Evolutionary conservation across 805 yeast species (phyloP), one percentile per base, ranked within the genome.

Genomic region (Candida morakotiae): DNA sequence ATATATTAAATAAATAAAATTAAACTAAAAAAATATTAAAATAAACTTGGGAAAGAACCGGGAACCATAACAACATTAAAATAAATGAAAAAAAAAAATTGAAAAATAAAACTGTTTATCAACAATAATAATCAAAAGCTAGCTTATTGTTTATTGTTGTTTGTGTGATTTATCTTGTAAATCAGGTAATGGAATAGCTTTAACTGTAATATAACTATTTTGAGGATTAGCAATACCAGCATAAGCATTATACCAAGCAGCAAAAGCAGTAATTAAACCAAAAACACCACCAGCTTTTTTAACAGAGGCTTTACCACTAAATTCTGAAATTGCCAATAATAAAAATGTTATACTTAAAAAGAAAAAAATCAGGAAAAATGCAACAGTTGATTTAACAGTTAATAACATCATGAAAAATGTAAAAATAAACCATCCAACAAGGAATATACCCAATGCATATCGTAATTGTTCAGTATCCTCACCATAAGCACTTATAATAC

Each of bases 151-250:
- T 10, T 24, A 24, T 11, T 24, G 26, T 44, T 24, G 34, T 42
- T 23, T 46, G 38, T 32, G 48, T 46, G 20, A 11, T 41, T 31
- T 39, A 15, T 43, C 44, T 41, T 43, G 47, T 9, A 43, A 43
- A 29, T 43, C 47, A 17, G 47, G 47, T 73, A 79, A 75, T 36
- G 66, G 75, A 20, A 73, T 49, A 15, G 76, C 75, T 48, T 64
- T 62, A 30, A 69, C 64, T 19, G 71, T 63, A 31, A 82, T 32
- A 53, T 79, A 82, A 4, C 87, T 65, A 58, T 83, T 84, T 51
- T 78, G 81, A 25, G 62, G 64, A 41, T 73, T 83, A 21, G 86
- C 68, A 28, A 67, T 44, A 63, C 73, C 73, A 13, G 72, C 71
- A 38, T 63, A 67, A 11, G 73, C 73, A 46, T 64, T 64, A 37